Conservation (phyloP, 2,329 filamentous ascomycete species). For the Cercospora sp. region DNA sequence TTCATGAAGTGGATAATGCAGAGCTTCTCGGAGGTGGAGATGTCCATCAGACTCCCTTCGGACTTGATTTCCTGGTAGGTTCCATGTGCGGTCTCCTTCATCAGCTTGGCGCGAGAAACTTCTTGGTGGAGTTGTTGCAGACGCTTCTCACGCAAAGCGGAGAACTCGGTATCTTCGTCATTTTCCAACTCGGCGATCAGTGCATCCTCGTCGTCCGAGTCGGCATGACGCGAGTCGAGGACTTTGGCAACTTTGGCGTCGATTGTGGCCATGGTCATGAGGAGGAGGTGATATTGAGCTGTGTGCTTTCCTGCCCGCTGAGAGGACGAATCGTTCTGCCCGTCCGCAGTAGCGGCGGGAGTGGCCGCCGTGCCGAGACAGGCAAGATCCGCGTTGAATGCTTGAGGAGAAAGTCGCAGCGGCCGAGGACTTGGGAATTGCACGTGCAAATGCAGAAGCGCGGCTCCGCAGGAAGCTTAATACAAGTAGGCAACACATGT, state of each 20-base stretch:
- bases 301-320: background rate
- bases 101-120: constrained; percentile 53
- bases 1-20: constrained; percentile 66
- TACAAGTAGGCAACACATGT: background rate
- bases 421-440: background rate
- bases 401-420: background rate
- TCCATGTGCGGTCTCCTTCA: constrained; percentile 48
- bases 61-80: constrained; percentile 57
- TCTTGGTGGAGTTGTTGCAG: constrained; percentile 61
- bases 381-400: constrained; percentile 1
- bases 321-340: background rate
- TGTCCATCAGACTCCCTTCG: constrained; percentile 61
- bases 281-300: background rate
- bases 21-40: constrained; percentile 59
- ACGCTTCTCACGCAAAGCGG: constrained; percentile 58
- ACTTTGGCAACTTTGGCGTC: constrained; percentile 55
- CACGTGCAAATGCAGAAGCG: background rate
- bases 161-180: constrained; percentile 55
- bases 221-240: constrained; percentile 48
- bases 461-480: background rate
- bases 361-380: background rate
- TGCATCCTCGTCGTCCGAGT: constrained; percentile 60
- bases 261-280: constrained; percentile 33
- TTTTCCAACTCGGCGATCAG: constrained; percentile 60
- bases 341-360: background rate